Evolutionary conservation across 441 rosid genomes (phyloP), one percentile per base, ranked within the genome.

Genomic region (Capsella rubella): DNA sequence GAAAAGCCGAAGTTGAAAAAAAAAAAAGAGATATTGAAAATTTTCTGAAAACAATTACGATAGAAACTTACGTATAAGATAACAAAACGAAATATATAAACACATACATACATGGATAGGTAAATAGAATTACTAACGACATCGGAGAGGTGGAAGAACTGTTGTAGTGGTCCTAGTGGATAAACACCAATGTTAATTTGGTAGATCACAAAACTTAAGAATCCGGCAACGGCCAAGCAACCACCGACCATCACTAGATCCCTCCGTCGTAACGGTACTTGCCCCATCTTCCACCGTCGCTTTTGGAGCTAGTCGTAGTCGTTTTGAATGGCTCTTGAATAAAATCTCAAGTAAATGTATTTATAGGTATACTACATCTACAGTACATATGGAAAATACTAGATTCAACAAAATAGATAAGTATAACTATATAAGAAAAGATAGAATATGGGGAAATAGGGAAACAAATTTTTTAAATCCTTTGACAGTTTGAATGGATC

Each of bases 41-140:
- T 45, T 63, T 63, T 5, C n/a, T 2, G 31, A 27, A 11, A 40
- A 45, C 6, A 15, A 5, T 39, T 31, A 34, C 3, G 37, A 5
- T 3, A 6, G 29, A 64, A 31, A 47, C 12, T n/a, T 8, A 43
- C 0, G 54, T 16, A 21, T 21, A 8, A 29, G 2, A 64, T 5
- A 12, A 2, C 4, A n/a, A 64, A 31, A 16, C 31, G 55, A 21
- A 21, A 51, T 16, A 51, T 51, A 16, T 12, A 12, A 27, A 11
- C 7, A 16, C 9, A 64, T 34, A 8, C 21, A 55, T 55, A 2
- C 50, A 45, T 51, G 55, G 15, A 57, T 6, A 37, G 16, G 54
- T 54, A 14, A 14, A 53, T 10, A 55, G 35, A 46, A 46, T 46
- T 46, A 69, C 73, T 57, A 46, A 69, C 64, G 65, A 57, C 37